phyloP scores from a whole-genome alignment of 306 rosid species.

The Calophaca sinica region DNA sequence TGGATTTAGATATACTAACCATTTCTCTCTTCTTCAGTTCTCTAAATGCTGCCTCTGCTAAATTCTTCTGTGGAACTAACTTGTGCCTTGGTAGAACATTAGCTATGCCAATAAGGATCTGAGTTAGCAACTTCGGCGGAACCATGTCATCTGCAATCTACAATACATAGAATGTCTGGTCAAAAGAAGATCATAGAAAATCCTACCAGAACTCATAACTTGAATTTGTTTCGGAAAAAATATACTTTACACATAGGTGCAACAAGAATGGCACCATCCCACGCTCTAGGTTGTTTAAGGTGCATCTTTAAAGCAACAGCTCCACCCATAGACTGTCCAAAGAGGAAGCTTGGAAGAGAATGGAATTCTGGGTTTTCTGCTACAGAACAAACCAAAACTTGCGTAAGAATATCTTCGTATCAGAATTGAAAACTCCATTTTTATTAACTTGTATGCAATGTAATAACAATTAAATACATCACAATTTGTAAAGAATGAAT shows the following conservation, averaged over 20 bases:
- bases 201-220: background rate
- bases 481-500: slow-evolving; percentile 30
- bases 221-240: slow-evolving; percentile 42
- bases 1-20: slow-evolving; percentile 57
- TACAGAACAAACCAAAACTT: slow-evolving; percentile 34
- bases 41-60: slow-evolving; percentile 90
- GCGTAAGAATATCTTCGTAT: slow-evolving; percentile 1
- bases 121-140: slow-evolving; percentile 70
- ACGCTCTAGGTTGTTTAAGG: slow-evolving; percentile 77
- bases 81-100: slow-evolving; percentile 77
- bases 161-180: slow-evolving; percentile 34
- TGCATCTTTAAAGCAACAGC: slow-evolving; percentile 89
- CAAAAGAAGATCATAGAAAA: slow-evolving; percentile 42
- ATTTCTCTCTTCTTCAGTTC: slow-evolving; percentile 69
- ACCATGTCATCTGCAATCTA: slow-evolving; percentile 97
- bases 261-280: slow-evolving; percentile 92
- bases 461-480: slow-evolving; percentile 21
- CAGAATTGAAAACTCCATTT: background rate
- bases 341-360: slow-evolving; percentile 80
- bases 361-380: slow-evolving; percentile 68
- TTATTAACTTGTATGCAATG: slow-evolving; percentile 9
- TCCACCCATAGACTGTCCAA: slow-evolving; percentile 97
- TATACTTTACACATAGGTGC: slow-evolving; percentile 99
- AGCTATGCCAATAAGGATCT: slow-evolving; percentile 72
- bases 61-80: slow-evolving; percentile 90